Conservation (phyloP, 2,329 filamentous ascomycete genomes). For the Ceratocystis albifundus region DNA sequence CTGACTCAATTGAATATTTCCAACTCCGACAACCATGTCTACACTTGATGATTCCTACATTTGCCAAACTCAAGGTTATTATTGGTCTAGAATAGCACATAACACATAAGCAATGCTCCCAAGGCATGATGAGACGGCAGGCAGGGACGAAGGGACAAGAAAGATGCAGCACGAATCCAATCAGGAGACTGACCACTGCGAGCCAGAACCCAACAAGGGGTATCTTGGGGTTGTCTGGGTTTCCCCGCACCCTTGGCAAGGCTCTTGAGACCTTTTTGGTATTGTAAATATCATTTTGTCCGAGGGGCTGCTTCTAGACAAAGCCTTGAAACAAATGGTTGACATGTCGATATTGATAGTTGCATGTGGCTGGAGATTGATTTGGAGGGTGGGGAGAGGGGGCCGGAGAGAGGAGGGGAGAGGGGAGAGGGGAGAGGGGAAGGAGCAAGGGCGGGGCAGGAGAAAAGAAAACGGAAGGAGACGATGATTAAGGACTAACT, state of each 20-base stretch:
- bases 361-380: neutral
- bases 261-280: neutral
- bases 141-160: neutral
- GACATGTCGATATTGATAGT: neutral
- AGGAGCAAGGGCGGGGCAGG: neutral
- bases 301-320: neutral
- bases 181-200: neutral
- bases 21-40: too few relatives aligned
- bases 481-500: too few relatives aligned
- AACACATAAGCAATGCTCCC: neutral
- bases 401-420: too few relatives aligned
- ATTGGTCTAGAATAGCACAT: neutral
- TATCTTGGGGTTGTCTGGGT: neutral
- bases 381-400: too few relatives aligned
- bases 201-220: neutral
- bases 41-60: too few relatives aligned
- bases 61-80: too few relatives aligned
- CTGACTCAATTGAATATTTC: too few relatives aligned
- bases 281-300: neutral
- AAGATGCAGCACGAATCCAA: neutral
- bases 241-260: slow-evolving; percentile 4
- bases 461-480: neutral
- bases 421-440: neutral
- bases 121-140: neutral
- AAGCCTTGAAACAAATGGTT: neutral